These are phyloP conservation scores for Wickerhamomyces kurtzmanii DNA, from an alignment of 805 yeast genomes.

Conservation along the genomic window DNA sequence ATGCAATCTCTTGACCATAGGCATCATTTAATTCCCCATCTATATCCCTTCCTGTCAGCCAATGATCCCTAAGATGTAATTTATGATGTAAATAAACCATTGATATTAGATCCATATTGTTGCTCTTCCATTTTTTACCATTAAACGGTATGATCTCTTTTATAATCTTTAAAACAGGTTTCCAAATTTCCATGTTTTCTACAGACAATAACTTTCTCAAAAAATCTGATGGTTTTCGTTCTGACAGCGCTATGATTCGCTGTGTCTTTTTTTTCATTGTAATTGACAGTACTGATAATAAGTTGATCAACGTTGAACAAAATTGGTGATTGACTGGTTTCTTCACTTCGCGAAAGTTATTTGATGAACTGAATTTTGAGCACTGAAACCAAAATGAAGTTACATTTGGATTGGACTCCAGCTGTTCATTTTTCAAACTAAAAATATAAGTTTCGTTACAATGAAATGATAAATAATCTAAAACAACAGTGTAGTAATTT, in stretches of 20 bases:
- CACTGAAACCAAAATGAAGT: too few relatives aligned
- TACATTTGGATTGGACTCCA: too few relatives aligned
- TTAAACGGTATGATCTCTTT: slow-evolving; percentile 82
- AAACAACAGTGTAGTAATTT: slow-evolving; percentile 28
- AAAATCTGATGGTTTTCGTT: slow-evolving; percentile 51
- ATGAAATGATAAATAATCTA: slow-evolving; percentile 11
- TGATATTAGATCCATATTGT: slow-evolving; percentile 89
- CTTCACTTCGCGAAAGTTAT: too few relatives aligned
- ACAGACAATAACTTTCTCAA: slow-evolving; percentile 49
- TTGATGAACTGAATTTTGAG: too few relatives aligned
- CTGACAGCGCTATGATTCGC: slow-evolving; percentile 54
- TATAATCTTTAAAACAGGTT: slow-evolving; percentile 62
- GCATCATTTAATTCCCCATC: slow-evolving; percentile 69
- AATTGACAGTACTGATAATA: slow-evolving; percentile 46
- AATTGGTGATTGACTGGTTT: slow-evolving; percentile 26
- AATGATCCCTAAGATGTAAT: slow-evolving; percentile 67
- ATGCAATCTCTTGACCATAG: slow-evolving; percentile 76
- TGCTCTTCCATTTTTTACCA: slow-evolving; percentile 89
- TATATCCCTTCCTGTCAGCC: slow-evolving; percentile 80
- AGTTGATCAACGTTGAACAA: slow-evolving; percentile 36
- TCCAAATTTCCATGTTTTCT: slow-evolving; percentile 52
- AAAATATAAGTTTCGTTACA: too few relatives aligned
- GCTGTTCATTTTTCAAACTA: too few relatives aligned
- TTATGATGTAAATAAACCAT: slow-evolving; percentile 72
- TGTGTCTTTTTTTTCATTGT: slow-evolving; percentile 64